Evolutionary conservation across 1,284 basidiomycete species (phyloP), one percentile per base, ranked within the genome.

Genomic region (Schizophyllum commune): DNA sequence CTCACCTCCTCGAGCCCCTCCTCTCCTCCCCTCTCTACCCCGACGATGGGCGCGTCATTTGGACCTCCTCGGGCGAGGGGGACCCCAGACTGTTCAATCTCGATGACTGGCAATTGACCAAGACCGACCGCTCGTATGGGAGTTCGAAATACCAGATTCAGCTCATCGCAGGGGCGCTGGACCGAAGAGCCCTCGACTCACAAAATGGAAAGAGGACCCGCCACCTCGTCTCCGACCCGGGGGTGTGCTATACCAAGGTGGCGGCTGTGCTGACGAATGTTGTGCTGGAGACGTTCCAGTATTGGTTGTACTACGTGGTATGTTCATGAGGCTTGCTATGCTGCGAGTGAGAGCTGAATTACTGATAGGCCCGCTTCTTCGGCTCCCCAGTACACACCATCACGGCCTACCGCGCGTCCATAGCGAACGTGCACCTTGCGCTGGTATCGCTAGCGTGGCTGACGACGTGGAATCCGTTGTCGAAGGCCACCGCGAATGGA

Each of bases 141-240:
- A 80, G 79, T 7, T 82, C 85, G 9, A 96, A 96, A 72, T 94
- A 91, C 71, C 85, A 94, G 72, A 85, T 85, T 17, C 92, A 94
- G 67, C 72, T 94, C 47, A 77, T 94, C 57, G 79, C 82, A 4
- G 75, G 81, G 1, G 74, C 81, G 59, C 77, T 96, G 47, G 88
- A 88, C 64, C 74, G 69, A 47, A 71, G 69, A 32, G 74, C 76
- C 2, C 63, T 73, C 34, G 64, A 66, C 56, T 65, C 67, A n/a
- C 21, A 65, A n/a, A 63, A 62, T 19, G 68, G 67, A 15, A 75
- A 72, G 57, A 70, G 65, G 9, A 72, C 80, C 61, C 81, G 88
- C 59, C 89, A 93, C 68, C 75, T 92, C 60, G 72, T 85, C 55
- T 81, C 83, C 8, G 85, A 92, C 63, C 94, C 94, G 0, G 92